Base-by-base conservation (phyloP, 208 protist genomes). In the Trichomonas gallinae region DNA sequence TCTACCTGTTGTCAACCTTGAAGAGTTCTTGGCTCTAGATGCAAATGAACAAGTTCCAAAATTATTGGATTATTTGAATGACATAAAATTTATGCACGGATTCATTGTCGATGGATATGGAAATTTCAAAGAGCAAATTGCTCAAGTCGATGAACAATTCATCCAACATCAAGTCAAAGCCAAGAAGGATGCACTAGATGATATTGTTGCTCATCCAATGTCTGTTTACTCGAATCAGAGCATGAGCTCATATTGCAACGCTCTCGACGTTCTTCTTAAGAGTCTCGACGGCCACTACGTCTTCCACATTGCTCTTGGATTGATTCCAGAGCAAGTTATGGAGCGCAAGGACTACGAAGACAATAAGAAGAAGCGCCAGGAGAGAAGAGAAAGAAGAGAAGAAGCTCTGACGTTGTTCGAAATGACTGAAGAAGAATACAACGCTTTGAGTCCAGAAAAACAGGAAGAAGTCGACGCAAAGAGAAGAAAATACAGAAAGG, bases 371-470 rank as follows among this genome's bases (percentile, higher is more conserved):
- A 93, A 51, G 31, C 11, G 13, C 17, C 42, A 58, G 40, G 11
- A 58, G 51, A 48, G 34, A 0, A 38, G 15, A 51, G 6, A 58
- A 34, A 48, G 11, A 51, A 0, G 44, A 38, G 44, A 93, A 17
- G 87, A 93, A 93, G 44, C 42, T 34, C 40, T 48, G 0, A 0
- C 0, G 51, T 38, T 93, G 2, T 93, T 93, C 31, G 17, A 34
- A 38, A 93, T 93, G 87, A 38, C 87, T 51, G 87, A 93, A 93
- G 87, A 93, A 38, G 87, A 93, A 58, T 93, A 93, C 51, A 49
- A 49, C 17, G 15, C 11, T 38, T 42, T 93, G 10, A 13, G 31
- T 51, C 40, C 42, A 58, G 87, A 93, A 4, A 38, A 93, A 93
- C 23, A 44, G 38, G 26, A 42, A 51, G 44, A 93, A 51, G 26